Conservation (phyloP, 805 yeast genomes). For the Sugiyamaella lignohabitans region DNA sequence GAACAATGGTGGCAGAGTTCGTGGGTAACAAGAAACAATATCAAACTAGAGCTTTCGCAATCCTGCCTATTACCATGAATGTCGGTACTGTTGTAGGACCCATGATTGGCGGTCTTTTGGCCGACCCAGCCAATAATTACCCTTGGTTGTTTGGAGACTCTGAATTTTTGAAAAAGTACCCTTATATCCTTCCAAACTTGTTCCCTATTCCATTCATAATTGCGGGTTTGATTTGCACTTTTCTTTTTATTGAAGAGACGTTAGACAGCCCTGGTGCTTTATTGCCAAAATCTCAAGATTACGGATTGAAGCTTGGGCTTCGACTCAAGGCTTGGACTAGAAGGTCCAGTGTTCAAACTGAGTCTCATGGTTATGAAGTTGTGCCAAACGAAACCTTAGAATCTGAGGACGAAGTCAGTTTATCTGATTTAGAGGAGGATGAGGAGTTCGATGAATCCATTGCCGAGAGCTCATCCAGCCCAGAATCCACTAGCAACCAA, state of each 20-base stretch:
- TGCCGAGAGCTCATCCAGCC: not conserved
- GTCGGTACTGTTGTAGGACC: slow-evolving; percentile 57
- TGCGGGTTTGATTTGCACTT: slow-evolving; percentile 17
- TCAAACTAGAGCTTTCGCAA: slow-evolving; percentile 56
- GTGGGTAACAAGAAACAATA: slow-evolving; percentile 49
- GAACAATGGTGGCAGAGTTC: slow-evolving; percentile 55
- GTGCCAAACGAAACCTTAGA: slow-evolving; percentile 2
- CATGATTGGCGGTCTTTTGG: slow-evolving; percentile 47
- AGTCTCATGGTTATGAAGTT: not conserved
- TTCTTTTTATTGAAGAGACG: slow-evolving; percentile 24
- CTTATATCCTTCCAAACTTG: slow-evolving; percentile 48
- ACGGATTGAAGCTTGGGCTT: slow-evolving; percentile 18
- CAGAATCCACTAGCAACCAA: not conserved
- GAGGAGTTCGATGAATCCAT: slow-evolving; percentile 1
- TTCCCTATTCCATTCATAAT: slow-evolving; percentile 38
- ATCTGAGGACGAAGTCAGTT: slow-evolving; percentile 8
- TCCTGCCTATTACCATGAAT: slow-evolving; percentile 54
- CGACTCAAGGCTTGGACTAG: slow-evolving; percentile 9
- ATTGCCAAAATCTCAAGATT: slow-evolving; percentile 16
- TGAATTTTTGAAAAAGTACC: slow-evolving; percentile 32
- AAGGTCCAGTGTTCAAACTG: not conserved
- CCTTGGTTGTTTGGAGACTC: slow-evolving; percentile 25
- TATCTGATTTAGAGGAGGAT: slow-evolving; percentile 7
- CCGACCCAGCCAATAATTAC: slow-evolving; percentile 36
- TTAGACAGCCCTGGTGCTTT: slow-evolving; percentile 11